Evolutionary conservation across 2,329 filamentous ascomycete species (phyloP).

Genomic region (Penicillium thymicola): DNA sequence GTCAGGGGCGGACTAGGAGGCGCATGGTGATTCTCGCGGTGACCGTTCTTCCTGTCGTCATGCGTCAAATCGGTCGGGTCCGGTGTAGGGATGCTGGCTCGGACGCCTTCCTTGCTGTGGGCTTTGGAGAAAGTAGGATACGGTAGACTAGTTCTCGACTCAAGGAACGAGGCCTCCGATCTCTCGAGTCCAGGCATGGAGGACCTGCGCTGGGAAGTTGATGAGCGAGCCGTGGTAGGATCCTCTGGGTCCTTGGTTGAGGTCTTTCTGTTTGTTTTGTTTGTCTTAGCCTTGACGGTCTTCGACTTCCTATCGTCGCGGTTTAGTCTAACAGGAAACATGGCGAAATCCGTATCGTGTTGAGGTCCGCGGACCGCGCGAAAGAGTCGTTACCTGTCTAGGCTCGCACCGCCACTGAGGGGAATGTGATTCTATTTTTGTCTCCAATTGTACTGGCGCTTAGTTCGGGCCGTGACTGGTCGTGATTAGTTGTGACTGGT

Average conservation of each 20-base stretch:
- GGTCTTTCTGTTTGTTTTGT: slow-evolving; percentile 1
- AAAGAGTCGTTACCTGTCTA: slow-evolving; percentile 8
- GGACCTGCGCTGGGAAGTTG: slow-evolving; percentile 35
- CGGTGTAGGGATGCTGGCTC: slow-evolving; percentile 58
- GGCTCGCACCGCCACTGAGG: slow-evolving; percentile 5
- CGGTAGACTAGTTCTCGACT: slow-evolving; percentile 55
- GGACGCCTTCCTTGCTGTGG: slow-evolving; percentile 82
- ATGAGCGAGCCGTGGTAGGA: slow-evolving; percentile 14
- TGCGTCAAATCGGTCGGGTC: slow-evolving; percentile 67
- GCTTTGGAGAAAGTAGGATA: slow-evolving; percentile 87
- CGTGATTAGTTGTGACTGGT: slow-evolving; percentile 15
- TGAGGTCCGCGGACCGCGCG: not conserved
- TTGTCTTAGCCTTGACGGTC: not conserved
- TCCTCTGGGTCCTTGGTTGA: slow-evolving; percentile 37
- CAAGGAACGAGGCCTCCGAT: slow-evolving; percentile 39
- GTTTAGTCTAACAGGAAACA: slow-evolving; percentile 40
- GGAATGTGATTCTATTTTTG: slow-evolving; percentile 19
- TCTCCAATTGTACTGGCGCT: slow-evolving; percentile 30
- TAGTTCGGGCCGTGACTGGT: slow-evolving; percentile 24
- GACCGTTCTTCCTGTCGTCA: slow-evolving; percentile 39
- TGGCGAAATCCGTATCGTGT: slow-evolving; percentile 20
- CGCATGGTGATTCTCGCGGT: slow-evolving; percentile 34
- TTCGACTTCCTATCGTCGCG: slow-evolving; percentile 29
- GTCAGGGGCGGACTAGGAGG: slow-evolving; percentile 51
- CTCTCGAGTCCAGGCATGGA: slow-evolving; percentile 54